Percentiles rank a stretch among this genome's conserved stretches.
phyloP scores from a whole-genome alignment of 805 yeast genomes.

The Aciculoconidium aculeatum region DNA sequence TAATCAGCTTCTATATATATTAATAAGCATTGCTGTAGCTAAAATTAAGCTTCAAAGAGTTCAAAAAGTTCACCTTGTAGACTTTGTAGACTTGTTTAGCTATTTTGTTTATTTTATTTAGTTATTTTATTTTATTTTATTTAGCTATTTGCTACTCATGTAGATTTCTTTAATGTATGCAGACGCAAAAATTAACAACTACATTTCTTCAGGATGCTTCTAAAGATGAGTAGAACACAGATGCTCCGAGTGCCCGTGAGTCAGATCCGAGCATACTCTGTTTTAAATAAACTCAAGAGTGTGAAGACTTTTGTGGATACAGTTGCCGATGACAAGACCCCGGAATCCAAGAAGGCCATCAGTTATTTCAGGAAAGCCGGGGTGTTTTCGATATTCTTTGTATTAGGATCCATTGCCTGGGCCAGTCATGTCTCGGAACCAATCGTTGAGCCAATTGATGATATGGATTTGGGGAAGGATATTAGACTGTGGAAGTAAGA shows the following conservation, averaged over 20 bases:
- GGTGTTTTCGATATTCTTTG: conserved; percentile 20
- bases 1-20: too few species aligned
- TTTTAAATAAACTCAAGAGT: conserved; percentile 13
- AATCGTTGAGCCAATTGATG: conserved; percentile 4
- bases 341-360: conserved; percentile 24
- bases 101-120: too few species aligned
- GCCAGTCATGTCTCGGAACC: conserved; percentile 16
- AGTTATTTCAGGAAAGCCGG: conserved; percentile 20
- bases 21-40: too few species aligned
- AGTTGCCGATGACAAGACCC: conserved; percentile 29
- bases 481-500: conserved; percentile 8
- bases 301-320: conserved; percentile 21
- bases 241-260: too few species aligned
- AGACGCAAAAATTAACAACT: too few species aligned
- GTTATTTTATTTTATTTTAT: too few species aligned
- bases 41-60: too few species aligned
- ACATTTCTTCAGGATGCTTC: too few species aligned
- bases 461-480: conserved; percentile 18
- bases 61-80: too few species aligned
- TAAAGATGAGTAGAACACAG: conserved; percentile 2
- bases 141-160: too few species aligned
- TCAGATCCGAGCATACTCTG: conserved; percentile 8
- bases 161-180: too few species aligned
- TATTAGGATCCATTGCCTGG: conserved; percentile 23
- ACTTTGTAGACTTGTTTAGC: too few species aligned